Conservation (phyloP, 768 basidiomycete genomes). For the Tephrocybe sp. region DNA sequence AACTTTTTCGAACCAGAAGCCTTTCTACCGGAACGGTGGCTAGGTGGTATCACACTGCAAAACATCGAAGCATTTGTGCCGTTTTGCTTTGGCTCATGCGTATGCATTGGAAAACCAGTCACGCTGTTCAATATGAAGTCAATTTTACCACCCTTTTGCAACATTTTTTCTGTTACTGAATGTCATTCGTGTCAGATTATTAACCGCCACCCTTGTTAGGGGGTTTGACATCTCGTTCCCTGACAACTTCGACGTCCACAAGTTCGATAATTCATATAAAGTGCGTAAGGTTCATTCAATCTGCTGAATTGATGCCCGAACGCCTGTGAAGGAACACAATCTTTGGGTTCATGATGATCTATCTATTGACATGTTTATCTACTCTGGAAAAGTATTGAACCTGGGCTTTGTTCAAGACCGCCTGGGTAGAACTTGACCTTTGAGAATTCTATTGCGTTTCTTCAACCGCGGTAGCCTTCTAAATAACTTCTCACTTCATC, state of each 20-base stretch:
- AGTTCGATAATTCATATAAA: slow-evolving; percentile 21
- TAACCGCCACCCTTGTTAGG: slow-evolving; percentile 13
- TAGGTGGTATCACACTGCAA: slow-evolving; percentile 1
- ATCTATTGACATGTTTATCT: too few relatives aligned
- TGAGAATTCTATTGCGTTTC: too few relatives aligned
- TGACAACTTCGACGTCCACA: slow-evolving; percentile 13
- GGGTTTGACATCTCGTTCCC: slow-evolving; percentile 15
- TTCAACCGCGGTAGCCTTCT: too few relatives aligned
- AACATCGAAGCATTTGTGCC: slow-evolving; percentile 19
- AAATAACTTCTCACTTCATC: too few relatives aligned
- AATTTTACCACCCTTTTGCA: neutral
- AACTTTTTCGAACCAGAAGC: slow-evolving; percentile 19
- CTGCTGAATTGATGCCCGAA: neutral
- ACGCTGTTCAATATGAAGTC: slow-evolving; percentile 26
- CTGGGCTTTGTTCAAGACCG: too few relatives aligned
- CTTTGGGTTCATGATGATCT: slow-evolving; percentile 21
- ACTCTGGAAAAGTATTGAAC: too few relatives aligned
- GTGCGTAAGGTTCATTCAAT: slow-evolving; percentile 9
- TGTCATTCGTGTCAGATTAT: slow-evolving; percentile 8
- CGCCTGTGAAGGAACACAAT: slow-evolving; percentile 17
- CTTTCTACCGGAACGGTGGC: slow-evolving; percentile 22
- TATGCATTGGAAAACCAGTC: slow-evolving; percentile 24
- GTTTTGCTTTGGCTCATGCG: slow-evolving; percentile 18
- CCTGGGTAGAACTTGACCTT: too few relatives aligned
- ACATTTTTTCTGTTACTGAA: neutral